Evolutionary conservation across 2,329 filamentous ascomycete genomes (phyloP).

Genomic region (Alternaria sp.): DNA sequence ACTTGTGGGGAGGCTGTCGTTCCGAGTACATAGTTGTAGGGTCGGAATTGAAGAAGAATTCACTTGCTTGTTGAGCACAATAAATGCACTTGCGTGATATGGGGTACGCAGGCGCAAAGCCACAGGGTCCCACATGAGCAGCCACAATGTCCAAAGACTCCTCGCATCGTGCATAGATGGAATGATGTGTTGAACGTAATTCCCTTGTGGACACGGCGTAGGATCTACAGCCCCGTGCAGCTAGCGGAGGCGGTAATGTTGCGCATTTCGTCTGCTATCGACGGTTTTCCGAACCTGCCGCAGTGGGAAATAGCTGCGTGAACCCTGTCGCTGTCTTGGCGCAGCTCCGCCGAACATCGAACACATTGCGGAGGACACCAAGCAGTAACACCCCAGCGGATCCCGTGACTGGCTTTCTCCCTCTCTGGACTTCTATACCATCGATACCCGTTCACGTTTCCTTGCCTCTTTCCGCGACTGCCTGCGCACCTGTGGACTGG

Average conservation of each 20-base stretch:
- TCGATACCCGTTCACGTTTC: not conserved
- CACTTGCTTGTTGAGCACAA: not conserved
- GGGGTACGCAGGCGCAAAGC: not conserved
- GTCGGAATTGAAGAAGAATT: slow-evolving; percentile 38
- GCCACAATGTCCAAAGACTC: not conserved
- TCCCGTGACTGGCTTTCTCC: not conserved
- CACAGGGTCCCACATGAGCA: not conserved
- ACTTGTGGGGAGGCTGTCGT: slow-evolving; percentile 38
- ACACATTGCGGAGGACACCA: slow-evolving; percentile 28
- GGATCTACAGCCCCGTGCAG: not conserved
- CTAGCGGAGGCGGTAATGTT: slow-evolving; percentile 23
- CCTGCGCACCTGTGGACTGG: slow-evolving; percentile 39
- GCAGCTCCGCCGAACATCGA: slow-evolving; percentile 27
- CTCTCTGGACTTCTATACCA: not conserved
- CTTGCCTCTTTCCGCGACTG: slow-evolving; percentile 4
- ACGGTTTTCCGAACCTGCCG: slow-evolving; percentile 25
- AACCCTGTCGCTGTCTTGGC: slow-evolving; percentile 41
- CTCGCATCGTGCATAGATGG: not conserved
- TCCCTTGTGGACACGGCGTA: not conserved
- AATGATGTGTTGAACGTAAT: not conserved
- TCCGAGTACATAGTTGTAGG: slow-evolving; percentile 40
- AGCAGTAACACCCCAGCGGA: slow-evolving; percentile 3
- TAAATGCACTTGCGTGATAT: not conserved
- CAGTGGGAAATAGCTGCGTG: slow-evolving; percentile 26
- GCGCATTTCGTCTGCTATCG: slow-evolving; percentile 30